Evolutionary conservation across 228 moss, liverwort and hornwort genomes (phyloP), one percentile per base, ranked within the genome.

Genomic region (Sphagnum magellanicum): DNA sequence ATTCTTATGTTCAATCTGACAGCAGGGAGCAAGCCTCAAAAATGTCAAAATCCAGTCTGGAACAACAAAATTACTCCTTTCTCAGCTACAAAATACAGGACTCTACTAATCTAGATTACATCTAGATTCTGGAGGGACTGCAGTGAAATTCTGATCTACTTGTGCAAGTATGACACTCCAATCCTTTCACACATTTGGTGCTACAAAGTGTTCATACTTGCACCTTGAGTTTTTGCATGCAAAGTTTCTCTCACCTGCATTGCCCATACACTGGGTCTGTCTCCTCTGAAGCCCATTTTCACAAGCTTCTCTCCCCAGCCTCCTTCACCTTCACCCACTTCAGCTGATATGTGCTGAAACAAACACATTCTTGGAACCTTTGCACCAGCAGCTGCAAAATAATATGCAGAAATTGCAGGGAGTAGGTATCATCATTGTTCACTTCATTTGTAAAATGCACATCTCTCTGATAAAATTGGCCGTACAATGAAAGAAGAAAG

Each of bases 221-320:
- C 32, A 32, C 32, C 32, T 32, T 32, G 32, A 32, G 32, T 32
- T 32, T 32, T 32, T 32, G 32, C 32, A 32, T 32, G 32, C 32
- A 32, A 32, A 32, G 32, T 3, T 32, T 32, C 32, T 32, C 32
- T 32, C 32, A 94, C 94, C 87, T 94, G 86, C 74, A 91, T 75
- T 70, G 78, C 81, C 94, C 94, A 94, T 50, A 80, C 74, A 77
- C 88, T 91, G 10, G 84, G 88, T 16, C 73, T 76, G 67, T 88
- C 88, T 64, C 90, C 90, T 77, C 78, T 78, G 66, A 84, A 94
- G 5, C 94, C 94, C 60, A 81, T 17, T 65, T 78, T 76, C 52
- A 79, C 53, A 17, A 94, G 78, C 51, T 72, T 82, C 15, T 81
- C 76, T 55, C 73, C 81, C 83, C 82, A 91, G 13, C 81, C 86